A percentile compares a stretch with the other conserved stretches of the same genome.
phyloP scores from a whole-genome alignment of 352 stramenopile species.

The Nothophytophthora sp. region DNA sequence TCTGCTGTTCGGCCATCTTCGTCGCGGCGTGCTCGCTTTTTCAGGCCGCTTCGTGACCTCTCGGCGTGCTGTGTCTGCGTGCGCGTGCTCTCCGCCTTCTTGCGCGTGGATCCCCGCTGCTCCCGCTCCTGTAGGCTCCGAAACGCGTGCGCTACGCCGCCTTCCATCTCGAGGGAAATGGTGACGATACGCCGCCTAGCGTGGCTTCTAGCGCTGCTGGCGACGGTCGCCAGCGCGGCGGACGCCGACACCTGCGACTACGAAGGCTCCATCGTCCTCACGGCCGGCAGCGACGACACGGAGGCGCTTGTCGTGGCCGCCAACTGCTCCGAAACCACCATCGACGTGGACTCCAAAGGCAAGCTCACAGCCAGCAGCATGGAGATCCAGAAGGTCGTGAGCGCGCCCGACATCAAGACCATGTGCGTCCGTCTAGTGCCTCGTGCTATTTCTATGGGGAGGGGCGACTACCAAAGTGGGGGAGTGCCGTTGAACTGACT shows the following conservation, averaged over 20 bases:
- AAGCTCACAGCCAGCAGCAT: constrained; percentile 35
- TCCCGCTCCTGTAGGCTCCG: too few relatives aligned
- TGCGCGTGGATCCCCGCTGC: too few relatives aligned
- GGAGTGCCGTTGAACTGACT: constrained; percentile 1
- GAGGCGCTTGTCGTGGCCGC: constrained; percentile 38
- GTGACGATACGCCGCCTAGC: neutral
- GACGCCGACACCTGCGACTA: constrained; percentile 30
- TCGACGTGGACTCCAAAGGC: constrained; percentile 37
- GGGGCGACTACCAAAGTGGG: neutral
- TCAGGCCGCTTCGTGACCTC: too few relatives aligned
- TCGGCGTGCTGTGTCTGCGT: too few relatives aligned
- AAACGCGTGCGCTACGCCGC: too few relatives aligned
- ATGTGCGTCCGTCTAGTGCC: constrained; percentile 31
- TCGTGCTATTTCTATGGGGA: neutral
- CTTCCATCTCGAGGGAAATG: neutral
- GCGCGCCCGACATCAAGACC: constrained; percentile 43
- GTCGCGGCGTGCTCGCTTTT: too few relatives aligned
- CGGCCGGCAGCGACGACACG: constrained; percentile 25
- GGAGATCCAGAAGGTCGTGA: constrained; percentile 52
- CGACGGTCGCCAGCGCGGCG: constrained; percentile 3
- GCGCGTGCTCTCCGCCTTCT: too few relatives aligned
- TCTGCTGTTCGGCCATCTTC: too few relatives aligned
- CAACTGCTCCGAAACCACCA: constrained; percentile 28
- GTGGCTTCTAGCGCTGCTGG: constrained; percentile 5
- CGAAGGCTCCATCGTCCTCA: constrained; percentile 40